Evolutionary conservation across 2,329 filamentous ascomycete genomes (phyloP).

Genomic region (Fusarium scirpi): DNA sequence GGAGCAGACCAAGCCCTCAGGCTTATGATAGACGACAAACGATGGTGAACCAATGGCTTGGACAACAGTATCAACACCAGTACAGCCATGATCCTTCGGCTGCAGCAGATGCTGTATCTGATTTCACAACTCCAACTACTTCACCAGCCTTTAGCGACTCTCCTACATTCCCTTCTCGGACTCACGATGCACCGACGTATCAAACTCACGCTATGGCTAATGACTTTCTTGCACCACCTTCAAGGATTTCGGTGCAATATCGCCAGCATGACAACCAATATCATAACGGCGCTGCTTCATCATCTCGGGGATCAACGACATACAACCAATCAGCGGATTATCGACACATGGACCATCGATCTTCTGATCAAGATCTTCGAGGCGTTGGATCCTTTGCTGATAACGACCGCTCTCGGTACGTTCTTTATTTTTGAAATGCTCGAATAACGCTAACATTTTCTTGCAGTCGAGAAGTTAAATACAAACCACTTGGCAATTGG

Average conservation of each 20-base stretch:
- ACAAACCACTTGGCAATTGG: conserved; percentile 47
- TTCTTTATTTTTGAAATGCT: neutral
- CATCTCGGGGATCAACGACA: conserved; percentile 28
- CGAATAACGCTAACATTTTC: conserved; percentile 1
- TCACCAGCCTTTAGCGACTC: conserved; percentile 47
- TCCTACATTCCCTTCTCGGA: conserved; percentile 38
- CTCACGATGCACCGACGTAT: conserved; percentile 23
- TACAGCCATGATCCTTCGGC: conserved; percentile 34
- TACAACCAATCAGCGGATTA: conserved; percentile 30
- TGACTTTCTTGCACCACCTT: conserved; percentile 34
- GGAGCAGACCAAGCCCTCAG: conserved; percentile 28
- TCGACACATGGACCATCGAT: conserved; percentile 20
- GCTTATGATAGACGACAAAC: conserved; percentile 37
- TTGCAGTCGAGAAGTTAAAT: conserved; percentile 41
- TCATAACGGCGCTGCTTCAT: conserved; percentile 5
- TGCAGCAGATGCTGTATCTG: conserved; percentile 37
- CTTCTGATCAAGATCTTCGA: conserved; percentile 40
- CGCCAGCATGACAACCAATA: conserved; percentile 2
- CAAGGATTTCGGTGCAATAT: conserved; percentile 20
- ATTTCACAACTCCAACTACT: conserved; percentile 42
- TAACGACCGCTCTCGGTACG: conserved; percentile 34
- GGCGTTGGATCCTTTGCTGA: conserved; percentile 44
- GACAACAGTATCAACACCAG: conserved; percentile 41
- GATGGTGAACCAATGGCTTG: conserved; percentile 45
- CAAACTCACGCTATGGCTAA: conserved; percentile 22